phyloP scores from a whole-genome alignment of 169 alveolate species.

The Plasmodium inui region DNA sequence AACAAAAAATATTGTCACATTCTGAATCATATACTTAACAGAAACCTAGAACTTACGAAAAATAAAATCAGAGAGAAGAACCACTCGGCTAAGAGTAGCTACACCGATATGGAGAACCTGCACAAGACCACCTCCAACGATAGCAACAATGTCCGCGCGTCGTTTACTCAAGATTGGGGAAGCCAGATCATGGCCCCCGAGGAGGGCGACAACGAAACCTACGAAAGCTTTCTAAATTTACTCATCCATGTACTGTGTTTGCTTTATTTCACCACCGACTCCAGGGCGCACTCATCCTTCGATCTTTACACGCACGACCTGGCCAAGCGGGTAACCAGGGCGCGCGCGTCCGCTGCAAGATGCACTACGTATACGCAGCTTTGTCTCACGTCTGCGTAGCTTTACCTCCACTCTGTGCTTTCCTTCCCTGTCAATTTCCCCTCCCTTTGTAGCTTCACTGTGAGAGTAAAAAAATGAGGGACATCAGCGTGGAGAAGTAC shows the following conservation, averaged over 20 bases:
- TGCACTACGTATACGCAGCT: too few relatives aligned
- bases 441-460: conserved; percentile 18
- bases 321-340: conserved; percentile 56
- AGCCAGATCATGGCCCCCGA: background rate
- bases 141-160: background rate
- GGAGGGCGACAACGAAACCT: conserved; percentile 9
- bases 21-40: conserved; percentile 45
- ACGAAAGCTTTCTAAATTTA: conserved; percentile 42
- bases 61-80: conserved; percentile 4
- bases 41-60: conserved; percentile 48
- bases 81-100: background rate
- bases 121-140: conserved; percentile 1
- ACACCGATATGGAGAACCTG: background rate
- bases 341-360: background rate
- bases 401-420: background rate
- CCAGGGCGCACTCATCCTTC: conserved; percentile 55
- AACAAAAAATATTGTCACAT: conserved; percentile 42
- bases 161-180: background rate
- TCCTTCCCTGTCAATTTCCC: background rate
- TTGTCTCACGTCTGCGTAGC: background rate
- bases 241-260: conserved; percentile 38
- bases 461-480: conserved; percentile 69
- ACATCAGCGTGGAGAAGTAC: conserved; percentile 1
- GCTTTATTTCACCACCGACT: conserved; percentile 48
- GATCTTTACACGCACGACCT: conserved; percentile 48